Evolutionary conservation across 805 yeast species (phyloP), one percentile per base, ranked within the genome.

Genomic region (Candida glaebosa): DNA sequence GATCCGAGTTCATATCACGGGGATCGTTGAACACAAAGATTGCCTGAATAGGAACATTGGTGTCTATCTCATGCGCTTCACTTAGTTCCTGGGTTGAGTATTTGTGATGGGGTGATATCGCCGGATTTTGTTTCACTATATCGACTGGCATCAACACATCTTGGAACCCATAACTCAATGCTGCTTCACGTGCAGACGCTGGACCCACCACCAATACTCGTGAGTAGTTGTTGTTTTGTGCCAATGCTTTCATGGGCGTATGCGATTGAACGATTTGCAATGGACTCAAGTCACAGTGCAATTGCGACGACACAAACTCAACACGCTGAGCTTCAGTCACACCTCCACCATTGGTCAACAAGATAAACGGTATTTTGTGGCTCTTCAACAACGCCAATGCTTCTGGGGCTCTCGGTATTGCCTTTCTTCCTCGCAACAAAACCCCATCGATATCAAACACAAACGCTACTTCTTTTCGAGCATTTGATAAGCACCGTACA

Each of bases 261-360:
- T 90, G 97, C 31, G 91, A 80, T 60, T 86, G 95, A 14, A 90
- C 80, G 34, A 90, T 68, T 53, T 89, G 96, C 34, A 69, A 60
- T 2, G 79, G 73, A 20, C 75, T 63, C 1, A 62, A 56, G 5
- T 65, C 71, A 25, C 71, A 74, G 2, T 68, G 65, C 10, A 47
- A 35, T 26, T 53, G 41, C 3, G 43, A 19, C 5, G 46, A 36
- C 2, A 54, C 37, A 20, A 39, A 42, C 3, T 46, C 37, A 2
- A 81, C 79, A 34, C 96, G 67, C n/a, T 69, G 73, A 4, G 53
- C 45, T 54, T 89, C 97, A 9, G 76, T 62, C 24, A 73, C 73
- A 2, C 97, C 96, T 5, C 96, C 96, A 15, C 97, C 96, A 58
- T 90, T 89, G 5, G 96, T 89, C 57, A 90, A 69, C 32, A 90